Evolutionary conservation across 352 stramenopile genomes (phyloP).

Genomic region (Phytopythium oedochilum): DNA sequence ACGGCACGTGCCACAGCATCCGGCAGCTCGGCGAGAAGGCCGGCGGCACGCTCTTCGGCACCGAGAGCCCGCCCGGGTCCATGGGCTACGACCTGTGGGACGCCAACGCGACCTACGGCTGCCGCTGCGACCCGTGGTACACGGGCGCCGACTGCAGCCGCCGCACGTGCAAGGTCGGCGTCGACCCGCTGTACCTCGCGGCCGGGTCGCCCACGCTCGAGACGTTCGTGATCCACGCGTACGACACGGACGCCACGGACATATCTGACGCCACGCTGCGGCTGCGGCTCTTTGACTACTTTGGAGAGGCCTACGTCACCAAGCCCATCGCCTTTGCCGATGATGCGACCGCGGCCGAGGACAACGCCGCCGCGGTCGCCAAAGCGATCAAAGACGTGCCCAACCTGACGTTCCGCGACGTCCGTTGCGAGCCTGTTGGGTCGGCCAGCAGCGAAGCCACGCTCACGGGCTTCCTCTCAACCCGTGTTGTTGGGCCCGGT

Average conservation of each 20-base stretch:
- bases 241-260: neutral
- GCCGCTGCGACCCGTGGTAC: conserved; percentile 88
- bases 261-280: conserved; percentile 21
- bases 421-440: conserved; percentile 26
- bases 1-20: conserved; percentile 74
- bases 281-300: conserved; percentile 61
- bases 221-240: conserved; percentile 50
- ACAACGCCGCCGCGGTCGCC: conserved; percentile 11
- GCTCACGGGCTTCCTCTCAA: conserved; percentile 16
- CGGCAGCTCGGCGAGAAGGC: conserved; percentile 48
- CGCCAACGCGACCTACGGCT: conserved; percentile 73
- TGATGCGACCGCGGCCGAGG: conserved; percentile 3
- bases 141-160: conserved; percentile 76
- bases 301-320: conserved; percentile 66
- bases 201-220: conserved; percentile 31
- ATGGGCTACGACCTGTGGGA: conserved; percentile 80
- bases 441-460: neutral
- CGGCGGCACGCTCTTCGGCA: conserved; percentile 34
- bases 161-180: conserved; percentile 60
- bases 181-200: conserved; percentile 60
- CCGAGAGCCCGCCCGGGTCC: conserved; percentile 6
- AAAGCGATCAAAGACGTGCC: conserved; percentile 40
- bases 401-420: conserved; percentile 36
- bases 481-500: neutral
- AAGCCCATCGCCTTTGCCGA: conserved; percentile 34